Percentiles rank a stretch among this genome's conserved stretches.
Evolutionary conservation across 129 eudicot genomes (phyloP).

Genomic region (Rutidosis leptorrhynchoides): DNA sequence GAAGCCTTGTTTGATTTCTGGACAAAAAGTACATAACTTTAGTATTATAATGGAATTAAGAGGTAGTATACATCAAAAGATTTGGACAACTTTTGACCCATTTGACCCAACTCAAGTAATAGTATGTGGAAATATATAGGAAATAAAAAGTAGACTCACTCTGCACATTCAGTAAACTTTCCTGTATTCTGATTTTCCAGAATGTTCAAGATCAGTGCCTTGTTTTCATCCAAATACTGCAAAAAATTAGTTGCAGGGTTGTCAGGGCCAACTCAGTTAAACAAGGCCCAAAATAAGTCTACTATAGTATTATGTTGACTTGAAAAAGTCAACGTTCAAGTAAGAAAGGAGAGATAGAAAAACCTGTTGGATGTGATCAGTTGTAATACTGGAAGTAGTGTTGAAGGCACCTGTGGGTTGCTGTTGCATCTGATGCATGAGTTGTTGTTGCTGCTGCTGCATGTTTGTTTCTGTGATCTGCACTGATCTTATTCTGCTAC

Average conservation of each 20-base stretch:
- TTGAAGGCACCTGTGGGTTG: constrained; percentile 26
- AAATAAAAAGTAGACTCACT: constrained; percentile 38
- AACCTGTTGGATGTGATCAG: constrained; percentile 63
- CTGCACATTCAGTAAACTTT: constrained; percentile 54
- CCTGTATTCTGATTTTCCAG: constrained; percentile 59
- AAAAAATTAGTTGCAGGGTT: constrained; percentile 3
- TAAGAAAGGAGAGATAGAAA: constrained; percentile 12
- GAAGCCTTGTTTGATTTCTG: constrained; percentile 59
- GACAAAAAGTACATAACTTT: neutral
- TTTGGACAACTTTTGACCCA: neutral
- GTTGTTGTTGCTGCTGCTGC: constrained; percentile 60
- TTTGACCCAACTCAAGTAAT: neutral
- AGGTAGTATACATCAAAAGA: neutral
- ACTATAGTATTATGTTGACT: neutral
- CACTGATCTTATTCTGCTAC: constrained; percentile 24
- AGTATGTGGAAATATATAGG: too few species aligned
- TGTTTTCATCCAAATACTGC: constrained; percentile 70
- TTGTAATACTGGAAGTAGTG: constrained; percentile 37
- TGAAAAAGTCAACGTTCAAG: neutral
- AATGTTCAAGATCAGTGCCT: constrained; percentile 53
- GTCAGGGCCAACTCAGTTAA: neutral
- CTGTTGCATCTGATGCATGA: constrained; percentile 43
- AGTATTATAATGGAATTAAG: neutral
- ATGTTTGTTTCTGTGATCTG: constrained; percentile 32
- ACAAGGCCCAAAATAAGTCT: neutral